Evolutionary conservation across 192 early-diverging fungal species (phyloP).

Genomic region (Umbelopsis sp.): DNA sequence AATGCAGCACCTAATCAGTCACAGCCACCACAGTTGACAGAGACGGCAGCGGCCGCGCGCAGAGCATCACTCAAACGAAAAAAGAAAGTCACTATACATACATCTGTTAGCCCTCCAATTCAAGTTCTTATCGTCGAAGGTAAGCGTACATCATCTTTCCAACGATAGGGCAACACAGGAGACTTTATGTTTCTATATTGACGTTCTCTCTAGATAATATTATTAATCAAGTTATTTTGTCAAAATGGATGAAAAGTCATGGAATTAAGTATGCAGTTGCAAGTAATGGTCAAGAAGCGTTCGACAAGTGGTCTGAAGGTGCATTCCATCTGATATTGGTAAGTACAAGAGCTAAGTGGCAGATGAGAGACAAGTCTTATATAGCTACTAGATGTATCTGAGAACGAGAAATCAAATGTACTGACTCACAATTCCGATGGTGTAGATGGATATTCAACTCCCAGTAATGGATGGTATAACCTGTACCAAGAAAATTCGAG

Average conservation of each 20-base stretch:
- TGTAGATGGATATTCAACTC: conserved; percentile 75
- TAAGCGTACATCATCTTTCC: conserved; percentile 22
- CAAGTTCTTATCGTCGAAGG: conserved; percentile 82
- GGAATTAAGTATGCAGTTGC: conserved; percentile 75
- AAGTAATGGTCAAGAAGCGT: conserved; percentile 77
- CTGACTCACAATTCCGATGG: background rate
- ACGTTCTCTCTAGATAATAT: conserved; percentile 58
- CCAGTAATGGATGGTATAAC: conserved; percentile 74
- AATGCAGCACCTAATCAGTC: background rate
- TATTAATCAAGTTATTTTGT: conserved; percentile 74
- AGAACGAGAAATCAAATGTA: background rate
- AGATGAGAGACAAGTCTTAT: background rate
- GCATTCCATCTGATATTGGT: conserved; percentile 68
- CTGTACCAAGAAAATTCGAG: conserved; percentile 64
- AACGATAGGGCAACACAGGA: background rate
- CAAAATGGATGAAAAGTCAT: conserved; percentile 70
- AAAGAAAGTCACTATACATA: background rate
- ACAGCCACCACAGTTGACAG: background rate
- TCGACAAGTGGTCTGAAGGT: conserved; percentile 73
- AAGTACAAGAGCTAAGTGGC: conserved; percentile 17
- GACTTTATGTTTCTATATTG: background rate
- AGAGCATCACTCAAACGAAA: background rate
- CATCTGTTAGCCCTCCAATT: conserved; percentile 56
- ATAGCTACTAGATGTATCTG: background rate
- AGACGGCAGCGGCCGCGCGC: background rate